Base-by-base conservation (phyloP, 129 eudicot genomes). In the Lactuca saligna region DNA sequence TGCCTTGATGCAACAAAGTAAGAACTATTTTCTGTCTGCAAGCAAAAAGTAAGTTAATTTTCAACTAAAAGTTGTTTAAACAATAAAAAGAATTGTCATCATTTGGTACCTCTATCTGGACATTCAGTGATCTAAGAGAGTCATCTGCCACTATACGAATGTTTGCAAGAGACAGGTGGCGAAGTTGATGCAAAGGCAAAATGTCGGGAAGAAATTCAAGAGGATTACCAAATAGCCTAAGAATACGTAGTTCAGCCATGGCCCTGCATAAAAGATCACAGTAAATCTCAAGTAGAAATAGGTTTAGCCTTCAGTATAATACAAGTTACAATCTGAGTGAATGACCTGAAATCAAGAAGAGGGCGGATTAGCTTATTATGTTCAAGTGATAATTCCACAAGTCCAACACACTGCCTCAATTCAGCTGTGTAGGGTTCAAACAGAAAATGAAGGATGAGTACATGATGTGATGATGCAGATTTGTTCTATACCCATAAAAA, bases 361-460 rank as follows among this genome's bases (percentile, higher is more conserved):
- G 97, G 99, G 68, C 96, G 90, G 68, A 94, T 84, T 78, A 94
- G 91, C 87, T 90, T 94, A 87, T 94, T 94, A 87, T 94, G 97
- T 80, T 90, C 99, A 82, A 94, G 83, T 29, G 99, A 94, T 66
- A 94, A 81, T 65, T 94, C 99, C 80, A 94, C 91, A 41, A 94
- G 88, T 69, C 88, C 96, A 80, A 84, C 82, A 75, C 97, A 94
- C 78, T 87, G 91, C 66, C 87, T 85, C 83, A 94, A 71, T 71
- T 94, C 99, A 81, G 79, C 99, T 94, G 96, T 66, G 63, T 66
- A 69, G 35, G 51, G 63, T 41, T 55, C 69, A 58, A 54, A 57
- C 66, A 65, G 63, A 63, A 46, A 68, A 51, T 17, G 48, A 48
- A 60, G 2, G 37, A 67, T 67, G 25, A 61, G 76, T 42, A 61